phyloP scores from a whole-genome alignment of 805 yeast species.

The Millerago galiae region DNA sequence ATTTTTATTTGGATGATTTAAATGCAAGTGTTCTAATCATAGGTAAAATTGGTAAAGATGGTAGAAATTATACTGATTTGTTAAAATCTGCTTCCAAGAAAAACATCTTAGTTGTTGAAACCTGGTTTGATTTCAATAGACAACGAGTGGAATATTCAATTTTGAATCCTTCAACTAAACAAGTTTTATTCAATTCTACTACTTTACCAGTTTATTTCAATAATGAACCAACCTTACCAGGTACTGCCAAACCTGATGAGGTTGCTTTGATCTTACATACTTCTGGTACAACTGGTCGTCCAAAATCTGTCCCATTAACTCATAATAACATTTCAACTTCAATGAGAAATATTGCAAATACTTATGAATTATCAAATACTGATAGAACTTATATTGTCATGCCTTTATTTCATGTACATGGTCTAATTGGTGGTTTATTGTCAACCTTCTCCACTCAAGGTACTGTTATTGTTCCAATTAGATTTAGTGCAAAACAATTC shows the following conservation, averaged over 20 bases:
- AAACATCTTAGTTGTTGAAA: slow-evolving; percentile 45
- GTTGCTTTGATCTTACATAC: slow-evolving; percentile 66
- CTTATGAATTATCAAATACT: slow-evolving; percentile 42
- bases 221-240: slow-evolving; percentile 29
- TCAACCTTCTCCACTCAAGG: slow-evolving; percentile 59
- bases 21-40: slow-evolving; percentile 52
- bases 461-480: slow-evolving; percentile 52
- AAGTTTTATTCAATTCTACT: slow-evolving; percentile 25
- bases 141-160: slow-evolving; percentile 37
- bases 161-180: slow-evolving; percentile 18
- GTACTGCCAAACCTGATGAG: slow-evolving; percentile 41
- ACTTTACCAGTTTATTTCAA: slow-evolving; percentile 27
- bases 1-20: slow-evolving; percentile 57
- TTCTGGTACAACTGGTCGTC: slow-evolving; percentile 71
- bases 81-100: slow-evolving; percentile 44
- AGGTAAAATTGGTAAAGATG: slow-evolving; percentile 40
- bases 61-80: slow-evolving; percentile 32
- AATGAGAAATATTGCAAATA: slow-evolving; percentile 49
- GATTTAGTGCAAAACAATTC: slow-evolving; percentile 54
- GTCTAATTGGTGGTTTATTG: slow-evolving; percentile 58
- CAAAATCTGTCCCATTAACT: slow-evolving; percentile 68
- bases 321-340: slow-evolving; percentile 58
- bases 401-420: slow-evolving; percentile 79
- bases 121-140: slow-evolving; percentile 38
- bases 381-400: slow-evolving; percentile 62